A percentile compares a stretch with the other conserved stretches of the same genome.
Conservation (phyloP, 768 basidiomycete genomes). For the Omphalotus guepiniiformis region DNA sequence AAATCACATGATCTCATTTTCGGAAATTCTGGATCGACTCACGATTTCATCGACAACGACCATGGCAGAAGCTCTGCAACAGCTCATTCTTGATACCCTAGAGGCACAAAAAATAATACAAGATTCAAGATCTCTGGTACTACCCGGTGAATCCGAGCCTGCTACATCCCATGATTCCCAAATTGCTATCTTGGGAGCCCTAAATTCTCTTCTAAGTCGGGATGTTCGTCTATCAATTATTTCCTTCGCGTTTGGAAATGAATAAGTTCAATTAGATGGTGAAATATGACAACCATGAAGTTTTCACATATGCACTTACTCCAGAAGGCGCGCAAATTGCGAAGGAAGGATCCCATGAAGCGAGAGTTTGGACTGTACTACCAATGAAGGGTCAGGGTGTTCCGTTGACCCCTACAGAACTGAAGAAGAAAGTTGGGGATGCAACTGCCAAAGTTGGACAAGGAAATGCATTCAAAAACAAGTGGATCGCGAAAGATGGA, state of each 20-base stretch:
- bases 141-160: conserved; percentile 58
- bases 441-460: conserved; percentile 93
- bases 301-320: conserved; percentile 68
- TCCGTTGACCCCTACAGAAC: conserved; percentile 60
- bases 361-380: conserved; percentile 85
- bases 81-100: conserved; percentile 73
- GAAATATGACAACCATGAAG: conserved; percentile 72
- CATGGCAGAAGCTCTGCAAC: conserved; percentile 82
- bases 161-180: conserved; percentile 74
- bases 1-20: neutral
- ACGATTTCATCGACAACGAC: neutral
- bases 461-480: conserved; percentile 93
- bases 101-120: conserved; percentile 49
- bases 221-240: conserved; percentile 50
- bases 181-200: conserved; percentile 78
- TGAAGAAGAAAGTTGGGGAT: conserved; percentile 77
- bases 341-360: conserved; percentile 87
- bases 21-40: neutral
- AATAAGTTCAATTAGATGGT: conserved; percentile 62
- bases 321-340: conserved; percentile 80
- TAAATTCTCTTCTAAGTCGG: conserved; percentile 86
- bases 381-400: conserved; percentile 65
- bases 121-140: conserved; percentile 64
- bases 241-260: conserved; percentile 9
- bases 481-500: conserved; percentile 93